A percentile compares a stretch with the other conserved stretches of the same genome.
Evolutionary conservation across 2,329 filamentous ascomycete species (phyloP).

Genomic region (Fusarium falciforme): DNA sequence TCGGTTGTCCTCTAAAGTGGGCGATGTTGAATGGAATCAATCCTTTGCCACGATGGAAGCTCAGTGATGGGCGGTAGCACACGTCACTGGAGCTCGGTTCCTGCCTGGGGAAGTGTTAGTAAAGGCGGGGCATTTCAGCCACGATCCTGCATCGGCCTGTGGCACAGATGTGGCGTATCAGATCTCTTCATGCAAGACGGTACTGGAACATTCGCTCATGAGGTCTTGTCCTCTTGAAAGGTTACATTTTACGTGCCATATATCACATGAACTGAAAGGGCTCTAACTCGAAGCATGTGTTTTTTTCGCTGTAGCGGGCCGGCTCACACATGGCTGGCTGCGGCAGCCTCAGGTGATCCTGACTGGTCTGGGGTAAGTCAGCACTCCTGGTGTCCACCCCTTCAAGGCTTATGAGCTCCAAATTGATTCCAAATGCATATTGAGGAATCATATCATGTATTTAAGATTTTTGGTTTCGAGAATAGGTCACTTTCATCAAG

Average conservation of each 20-base stretch:
- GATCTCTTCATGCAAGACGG: not conserved
- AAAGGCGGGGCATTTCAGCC: slow-evolving; percentile 22
- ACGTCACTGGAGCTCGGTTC: slow-evolving; percentile 33
- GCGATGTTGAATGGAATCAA: slow-evolving; percentile 12
- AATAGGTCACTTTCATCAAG: not conserved
- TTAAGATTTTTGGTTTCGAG: not conserved
- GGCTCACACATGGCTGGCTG: not conserved
- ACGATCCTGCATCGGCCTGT: slow-evolving; percentile 1
- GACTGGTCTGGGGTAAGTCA: not conserved
- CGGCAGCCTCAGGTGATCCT: not conserved
- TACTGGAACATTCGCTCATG: not conserved
- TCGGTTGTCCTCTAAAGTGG: not conserved
- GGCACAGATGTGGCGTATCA: slow-evolving; percentile 9
- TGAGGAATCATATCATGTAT: not conserved
- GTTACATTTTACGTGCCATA: not conserved
- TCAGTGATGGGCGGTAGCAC: slow-evolving; percentile 23
- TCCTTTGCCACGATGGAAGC: slow-evolving; percentile 7
- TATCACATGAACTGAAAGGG: not conserved
- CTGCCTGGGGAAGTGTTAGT: slow-evolving; percentile 18
- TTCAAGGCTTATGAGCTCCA: not conserved
- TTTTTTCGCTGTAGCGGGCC: not conserved
- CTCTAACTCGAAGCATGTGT: not conserved
- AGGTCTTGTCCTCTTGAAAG: not conserved
- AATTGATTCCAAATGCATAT: not conserved
- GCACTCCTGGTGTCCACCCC: not conserved